Percentiles rank a stretch among this genome's conserved stretches.
Evolutionary conservation across 2,329 filamentous ascomycete genomes (phyloP).

Genomic region (Aspergillus flavus): DNA sequence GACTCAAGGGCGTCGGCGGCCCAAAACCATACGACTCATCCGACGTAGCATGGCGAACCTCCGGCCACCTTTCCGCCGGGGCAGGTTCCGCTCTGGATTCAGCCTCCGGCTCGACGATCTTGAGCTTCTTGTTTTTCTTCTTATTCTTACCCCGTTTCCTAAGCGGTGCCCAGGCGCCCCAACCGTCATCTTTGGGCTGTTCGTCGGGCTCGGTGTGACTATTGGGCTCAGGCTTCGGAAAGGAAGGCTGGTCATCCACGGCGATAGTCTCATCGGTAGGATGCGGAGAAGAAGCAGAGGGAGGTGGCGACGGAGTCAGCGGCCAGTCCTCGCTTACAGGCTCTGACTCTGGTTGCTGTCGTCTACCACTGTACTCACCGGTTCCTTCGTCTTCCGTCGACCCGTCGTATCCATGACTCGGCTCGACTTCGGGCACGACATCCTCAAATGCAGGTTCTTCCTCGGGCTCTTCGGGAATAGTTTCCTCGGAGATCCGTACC

Average conservation of each 20-base stretch:
- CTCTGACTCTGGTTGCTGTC: neutral
- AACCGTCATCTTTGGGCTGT: neutral
- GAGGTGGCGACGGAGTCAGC: neutral
- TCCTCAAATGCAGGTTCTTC: neutral
- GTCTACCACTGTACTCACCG: neutral
- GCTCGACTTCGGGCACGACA: neutral
- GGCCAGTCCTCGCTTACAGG: neutral
- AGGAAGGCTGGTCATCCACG: neutral
- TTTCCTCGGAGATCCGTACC: neutral
- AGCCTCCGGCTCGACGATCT: neutral
- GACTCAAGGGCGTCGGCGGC: neutral
- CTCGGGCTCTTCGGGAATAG: neutral
- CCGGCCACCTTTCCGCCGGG: neutral
- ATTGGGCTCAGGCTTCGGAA: neutral
- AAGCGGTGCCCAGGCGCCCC: neutral
- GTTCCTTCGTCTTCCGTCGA: neutral
- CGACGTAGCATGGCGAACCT: neutral
- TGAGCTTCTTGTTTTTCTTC: conserved; percentile 1
- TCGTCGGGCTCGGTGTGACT: neutral
- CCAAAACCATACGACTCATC: neutral
- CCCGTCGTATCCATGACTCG: neutral
- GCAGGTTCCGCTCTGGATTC: neutral
- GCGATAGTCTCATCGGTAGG: neutral
- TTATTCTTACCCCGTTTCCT: neutral
- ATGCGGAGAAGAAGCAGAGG: neutral